Evolutionary conservation across 2,329 filamentous ascomycete genomes (phyloP).

Genomic region (Leptographium procerum): DNA sequence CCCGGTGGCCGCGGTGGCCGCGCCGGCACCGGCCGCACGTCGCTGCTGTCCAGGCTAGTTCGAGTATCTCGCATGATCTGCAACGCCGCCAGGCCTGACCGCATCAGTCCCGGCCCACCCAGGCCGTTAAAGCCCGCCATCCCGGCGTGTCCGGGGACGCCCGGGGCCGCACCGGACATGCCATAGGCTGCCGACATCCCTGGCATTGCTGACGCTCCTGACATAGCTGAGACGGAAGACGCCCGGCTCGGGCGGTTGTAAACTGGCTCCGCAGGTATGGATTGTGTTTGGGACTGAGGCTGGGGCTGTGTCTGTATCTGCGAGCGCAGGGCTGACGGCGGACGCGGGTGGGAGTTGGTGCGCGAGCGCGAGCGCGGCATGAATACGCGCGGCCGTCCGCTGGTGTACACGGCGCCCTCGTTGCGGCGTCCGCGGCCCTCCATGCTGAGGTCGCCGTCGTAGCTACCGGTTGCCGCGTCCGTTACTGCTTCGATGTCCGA

Average conservation of each 20-base stretch:
- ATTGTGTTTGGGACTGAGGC: background rate
- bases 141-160: background rate
- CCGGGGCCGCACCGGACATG: background rate
- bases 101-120: slow-evolving; percentile 2
- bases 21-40: slow-evolving; percentile 14
- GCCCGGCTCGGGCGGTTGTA: background rate
- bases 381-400: background rate
- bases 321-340: background rate
- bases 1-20: slow-evolving; percentile 39
- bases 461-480: background rate
- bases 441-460: background rate
- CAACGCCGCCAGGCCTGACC: slow-evolving; percentile 7
- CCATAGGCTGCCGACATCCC: background rate
- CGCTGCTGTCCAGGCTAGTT: slow-evolving; percentile 24
- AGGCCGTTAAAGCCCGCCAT: background rate
- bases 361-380: background rate
- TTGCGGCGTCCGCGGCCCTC: background rate
- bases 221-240: background rate
- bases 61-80: slow-evolving; percentile 9
- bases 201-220: background rate
- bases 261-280: background rate
- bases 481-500: no score
- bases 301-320: background rate
- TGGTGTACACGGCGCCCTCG: background rate
- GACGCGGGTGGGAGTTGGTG: background rate